Base-by-base conservation (phyloP, 78 protist genomes). In the Dictyostelium brefeldianum region DNA sequence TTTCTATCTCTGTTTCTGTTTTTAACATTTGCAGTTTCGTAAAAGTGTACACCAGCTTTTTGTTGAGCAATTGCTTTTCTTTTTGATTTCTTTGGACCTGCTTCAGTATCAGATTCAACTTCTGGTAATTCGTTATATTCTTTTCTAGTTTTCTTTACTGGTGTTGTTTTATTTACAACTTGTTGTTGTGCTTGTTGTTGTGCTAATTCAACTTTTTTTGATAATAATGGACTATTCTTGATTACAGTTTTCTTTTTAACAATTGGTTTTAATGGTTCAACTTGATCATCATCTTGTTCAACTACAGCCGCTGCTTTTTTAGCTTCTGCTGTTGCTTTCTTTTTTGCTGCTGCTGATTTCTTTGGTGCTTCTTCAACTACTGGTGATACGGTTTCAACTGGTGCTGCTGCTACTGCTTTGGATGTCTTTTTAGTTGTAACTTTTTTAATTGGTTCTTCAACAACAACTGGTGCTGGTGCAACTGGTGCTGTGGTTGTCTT, bases 1-100 rank as follows among this genome's bases (percentile, higher is more conserved):
- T 75, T 85, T 71, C 92, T 71, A 17, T 71, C 83, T 71, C 92
- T 71, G 48, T 74, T 85, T 75, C 62, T 85, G 20, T 85, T 85
- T 79, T 85, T 71, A 29, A 74, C 92, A 47, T 74, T 71, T 12
- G 46, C 62, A 22, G 92, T 85, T 41, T 85, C 92, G 62, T 85
- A 85, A 51, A 85, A 85, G n/a, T 85, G 92, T 5, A 74, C 83
- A 56, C 92, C 92, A 3, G 48, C 81, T 41, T 85, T 85, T 46
- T 64, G 56, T 47, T 77, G 65, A 18, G 46, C 75, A 2, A 80
- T 85, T 27, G 53, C 65, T 22, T 46, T 85, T 85, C 92, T 85
- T 18, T 50, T 77, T 1, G 54, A 77, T 56, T 71, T 83, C 7
- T 47, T 20, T 73, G 80, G 50, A 36, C 69, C 82, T 7, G 74